A percentile compares a stretch with the other conserved stretches of the same genome.
These are phyloP conservation scores for Irpex sp. DNA, from an alignment of 1,284 basidiomycete species.

Conservation along the genomic window DNA sequence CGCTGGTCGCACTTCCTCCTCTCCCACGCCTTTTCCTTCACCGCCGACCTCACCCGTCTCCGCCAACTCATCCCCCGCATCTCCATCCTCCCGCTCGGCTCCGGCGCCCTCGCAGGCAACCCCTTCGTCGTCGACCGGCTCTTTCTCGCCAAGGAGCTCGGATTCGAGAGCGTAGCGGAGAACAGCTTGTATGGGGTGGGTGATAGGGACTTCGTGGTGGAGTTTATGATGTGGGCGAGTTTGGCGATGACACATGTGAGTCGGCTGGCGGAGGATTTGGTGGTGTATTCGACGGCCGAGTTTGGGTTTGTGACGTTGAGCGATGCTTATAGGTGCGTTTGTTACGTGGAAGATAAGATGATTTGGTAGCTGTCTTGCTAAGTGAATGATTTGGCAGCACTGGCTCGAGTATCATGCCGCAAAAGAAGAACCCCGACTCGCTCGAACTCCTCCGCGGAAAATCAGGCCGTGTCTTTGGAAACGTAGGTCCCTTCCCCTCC, in stretches of 20 bases:
- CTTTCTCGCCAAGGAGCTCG: constrained; percentile 83
- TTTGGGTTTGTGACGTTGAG: constrained; percentile 94
- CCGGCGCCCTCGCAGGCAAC: constrained; percentile 94
- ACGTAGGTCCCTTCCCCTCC: constrained; percentile 44
- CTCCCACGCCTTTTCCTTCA: constrained; percentile 92
- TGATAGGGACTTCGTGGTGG: constrained; percentile 95
- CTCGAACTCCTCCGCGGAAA: constrained; percentile 94
- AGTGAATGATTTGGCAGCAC: constrained; percentile 52
- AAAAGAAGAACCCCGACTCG: constrained; percentile 99
- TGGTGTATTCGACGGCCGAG: constrained; percentile 95
- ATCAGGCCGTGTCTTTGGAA: constrained; percentile 91
- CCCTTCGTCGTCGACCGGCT: constrained; percentile 91
- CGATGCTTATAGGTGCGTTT: constrained; percentile 87
- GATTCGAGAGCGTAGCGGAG: constrained; percentile 81
- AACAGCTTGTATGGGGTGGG: constrained; percentile 96
- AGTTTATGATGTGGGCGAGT: constrained; percentile 96
- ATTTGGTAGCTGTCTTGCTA: no score
- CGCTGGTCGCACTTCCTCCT: constrained; percentile 97
- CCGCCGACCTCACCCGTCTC: constrained; percentile 84
- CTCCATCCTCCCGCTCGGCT: constrained; percentile 91
- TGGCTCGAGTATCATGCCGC: constrained; percentile 99
- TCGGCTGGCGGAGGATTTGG: constrained; percentile 93
- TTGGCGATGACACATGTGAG: constrained; percentile 92
- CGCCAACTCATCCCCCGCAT: constrained; percentile 84
- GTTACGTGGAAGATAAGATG: no score